Conservation (phyloP, 1,284 basidiomycete genomes). For the Xerocomus tenax region DNA sequence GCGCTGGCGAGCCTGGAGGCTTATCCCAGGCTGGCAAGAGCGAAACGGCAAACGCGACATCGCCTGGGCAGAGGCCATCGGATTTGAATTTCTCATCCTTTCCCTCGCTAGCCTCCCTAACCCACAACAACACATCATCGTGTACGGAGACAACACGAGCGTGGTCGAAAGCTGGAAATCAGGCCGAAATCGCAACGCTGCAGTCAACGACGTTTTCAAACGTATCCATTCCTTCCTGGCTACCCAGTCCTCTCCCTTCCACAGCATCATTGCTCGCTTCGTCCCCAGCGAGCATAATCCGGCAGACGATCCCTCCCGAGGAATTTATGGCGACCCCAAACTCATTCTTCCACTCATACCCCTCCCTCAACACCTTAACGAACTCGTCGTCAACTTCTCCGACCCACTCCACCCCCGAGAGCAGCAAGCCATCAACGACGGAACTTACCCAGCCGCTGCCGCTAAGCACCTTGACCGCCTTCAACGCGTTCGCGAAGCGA, state of each 20-base stretch:
- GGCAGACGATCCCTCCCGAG: not conserved
- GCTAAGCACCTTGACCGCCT: not conserved
- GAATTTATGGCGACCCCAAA: not conserved
- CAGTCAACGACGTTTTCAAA: slow-evolving; percentile 20
- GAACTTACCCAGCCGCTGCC: not conserved
- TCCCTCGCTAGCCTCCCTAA: not conserved
- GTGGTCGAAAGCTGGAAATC: slow-evolving; percentile 36
- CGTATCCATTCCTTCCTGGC: slow-evolving; percentile 18
- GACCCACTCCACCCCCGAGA: not conserved
- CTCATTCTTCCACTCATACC: not conserved
- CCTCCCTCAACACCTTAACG: slow-evolving; percentile 8
- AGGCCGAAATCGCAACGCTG: not conserved
- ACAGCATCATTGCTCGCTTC: not conserved
- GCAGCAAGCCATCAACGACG: not conserved
- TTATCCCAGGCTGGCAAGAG: not conserved
- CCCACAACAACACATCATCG: not conserved
- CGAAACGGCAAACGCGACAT: not conserved
- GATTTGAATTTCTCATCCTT: not conserved
- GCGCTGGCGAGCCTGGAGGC: not conserved
- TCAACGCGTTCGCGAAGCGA: too few species aligned
- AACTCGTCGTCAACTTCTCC: slow-evolving; percentile 11
- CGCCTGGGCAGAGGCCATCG: not conserved
- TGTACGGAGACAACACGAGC: slow-evolving; percentile 31
- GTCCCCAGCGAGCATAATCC: not conserved
- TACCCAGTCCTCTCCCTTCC: not conserved